Evolutionary conservation across 495 filamentous ascomycete genomes (phyloP).

Genomic region (Saxispiralis lemnorum): DNA sequence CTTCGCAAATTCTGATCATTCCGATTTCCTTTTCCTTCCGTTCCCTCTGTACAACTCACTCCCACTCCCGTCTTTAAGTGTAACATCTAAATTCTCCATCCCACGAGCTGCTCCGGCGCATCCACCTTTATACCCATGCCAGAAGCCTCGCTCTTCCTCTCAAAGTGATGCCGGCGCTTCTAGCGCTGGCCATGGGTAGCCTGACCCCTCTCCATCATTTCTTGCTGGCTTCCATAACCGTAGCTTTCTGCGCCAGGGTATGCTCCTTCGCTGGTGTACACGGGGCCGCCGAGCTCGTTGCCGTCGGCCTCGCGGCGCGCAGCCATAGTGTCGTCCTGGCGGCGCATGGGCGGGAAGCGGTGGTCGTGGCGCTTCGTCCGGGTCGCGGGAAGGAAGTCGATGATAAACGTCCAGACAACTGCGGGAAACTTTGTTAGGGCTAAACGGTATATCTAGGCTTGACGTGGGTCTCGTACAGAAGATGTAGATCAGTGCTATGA

Average conservation of each 20-base stretch:
- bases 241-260: slow-evolving; percentile 1
- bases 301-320: slow-evolving; percentile 7
- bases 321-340: slow-evolving; percentile 11
- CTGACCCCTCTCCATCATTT: slow-evolving; percentile 1
- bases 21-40: too few relatives aligned
- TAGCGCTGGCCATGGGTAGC: too few relatives aligned
- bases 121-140: too few relatives aligned
- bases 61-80: too few relatives aligned
- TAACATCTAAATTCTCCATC: too few relatives aligned
- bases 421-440: not conserved
- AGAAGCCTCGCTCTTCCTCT: too few relatives aligned
- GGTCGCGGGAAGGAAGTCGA: slow-evolving; percentile 72
- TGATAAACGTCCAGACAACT: slow-evolving; percentile 71
- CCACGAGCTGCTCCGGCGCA: too few relatives aligned
- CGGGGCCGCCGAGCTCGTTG: slow-evolving; percentile 7
- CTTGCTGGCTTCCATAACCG: slow-evolving; percentile 8
- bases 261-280: slow-evolving; percentile 1
- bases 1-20: too few relatives aligned
- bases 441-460: too few relatives aligned
- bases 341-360: slow-evolving; percentile 10
- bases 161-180: too few relatives aligned
- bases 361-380: slow-evolving; percentile 36
- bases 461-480: slow-evolving; percentile 24
- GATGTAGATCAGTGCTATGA: slow-evolving; percentile 76
- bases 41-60: too few relatives aligned